Base-by-base conservation (phyloP, 2,329 filamentous ascomycete species). In the Cladosporium oxysporum region DNA sequence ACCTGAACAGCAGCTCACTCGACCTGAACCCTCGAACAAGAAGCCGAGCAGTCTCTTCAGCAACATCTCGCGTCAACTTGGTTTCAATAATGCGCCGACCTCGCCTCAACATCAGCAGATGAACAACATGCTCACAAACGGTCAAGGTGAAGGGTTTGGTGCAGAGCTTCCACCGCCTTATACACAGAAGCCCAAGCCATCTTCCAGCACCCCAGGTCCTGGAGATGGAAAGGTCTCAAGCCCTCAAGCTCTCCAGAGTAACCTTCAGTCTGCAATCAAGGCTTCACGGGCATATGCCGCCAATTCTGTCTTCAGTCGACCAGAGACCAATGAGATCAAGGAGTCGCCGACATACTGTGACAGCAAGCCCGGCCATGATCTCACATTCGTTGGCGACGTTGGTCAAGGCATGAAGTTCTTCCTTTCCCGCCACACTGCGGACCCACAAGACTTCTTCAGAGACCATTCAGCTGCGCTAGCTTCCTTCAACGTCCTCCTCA, bases 331-430 rank as follows among this genome's bases (percentile, higher is more conserved):
- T 68, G 81, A 89, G 60, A 88, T 97, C 70, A 90, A 90, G 74
- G 93, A 97, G 77, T 74, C 74, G 8, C 90, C 92, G 71, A 90
- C 91, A 0, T 97, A 97, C 79, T 97, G 93, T 77, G 93, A 97
- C 79, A 85, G 87, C 70, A 89, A 83, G 28, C 87, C 90, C 1
- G 88, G 87, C 0, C 87, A 93, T 66, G 88, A 96, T 77, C 87
- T 97, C 12, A 82, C 82, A 18, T 89, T 90, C 73, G 84, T 88
- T 14, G 90, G 89, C 5, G 88, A 91, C 55, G 86, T 91, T 3
- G 85, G 87, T 2, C 88, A 88, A 58, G 87, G 89, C 4, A 89
- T 93, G 78, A 89, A 90, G 67, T 84, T 96, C 41, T 94, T 92
- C 74, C 80, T 93, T 18, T 82, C 86, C 18, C 88, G 84, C 76